Evolutionary conservation across 805 yeast species (phyloP), one percentile per base, ranked within the genome.

Genomic region (Ogataea glucozyma): DNA sequence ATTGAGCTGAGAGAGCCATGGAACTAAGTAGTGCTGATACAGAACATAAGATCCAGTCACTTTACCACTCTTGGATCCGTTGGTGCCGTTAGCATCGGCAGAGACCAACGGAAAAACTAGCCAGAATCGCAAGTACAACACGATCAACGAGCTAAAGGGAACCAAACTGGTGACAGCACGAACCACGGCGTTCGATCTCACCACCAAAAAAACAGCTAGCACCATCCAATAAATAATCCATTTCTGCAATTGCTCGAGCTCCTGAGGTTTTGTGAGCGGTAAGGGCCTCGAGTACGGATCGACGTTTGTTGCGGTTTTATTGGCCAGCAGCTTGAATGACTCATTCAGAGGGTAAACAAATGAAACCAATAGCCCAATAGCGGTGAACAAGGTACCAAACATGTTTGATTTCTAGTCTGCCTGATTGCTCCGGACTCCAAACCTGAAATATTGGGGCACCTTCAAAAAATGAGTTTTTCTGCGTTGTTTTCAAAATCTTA

Each of bases 221-320:
- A 84, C 79, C 10, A 83, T 69, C 95, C 96, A 88, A 62, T 85
- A 81, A 44, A 71, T 65, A 26, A 75, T 62, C 77, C 82, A 75
- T 40, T 45, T 44, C 17, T 46, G 48, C 24, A 49, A 30, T 16
- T 39, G 47, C 19, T 43, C 42, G 14, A 14, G 24, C 4, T 4
- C 5, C 35, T 43, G 26, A 19, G 40, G 18, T 16, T 27, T 18
- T 7, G 26, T 14, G 8, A 22, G 26, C 26, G 34, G 34, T 10
- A 38, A 13, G 7, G 29, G 29, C 23, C 38, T 24, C 4, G 36
- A 32, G 13, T 17, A 6, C 17, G 19, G 4, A 11, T 24, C 29
- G 4, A 17, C 4, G 6, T 19, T 14, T 5, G 35, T 26, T 19
- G 35, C n/a, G 19, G 23, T 10, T 23, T 20, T 26, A 31, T 19